Conservation (phyloP, 2,329 filamentous ascomycete genomes). For the Curvularia eragrostidis region DNA sequence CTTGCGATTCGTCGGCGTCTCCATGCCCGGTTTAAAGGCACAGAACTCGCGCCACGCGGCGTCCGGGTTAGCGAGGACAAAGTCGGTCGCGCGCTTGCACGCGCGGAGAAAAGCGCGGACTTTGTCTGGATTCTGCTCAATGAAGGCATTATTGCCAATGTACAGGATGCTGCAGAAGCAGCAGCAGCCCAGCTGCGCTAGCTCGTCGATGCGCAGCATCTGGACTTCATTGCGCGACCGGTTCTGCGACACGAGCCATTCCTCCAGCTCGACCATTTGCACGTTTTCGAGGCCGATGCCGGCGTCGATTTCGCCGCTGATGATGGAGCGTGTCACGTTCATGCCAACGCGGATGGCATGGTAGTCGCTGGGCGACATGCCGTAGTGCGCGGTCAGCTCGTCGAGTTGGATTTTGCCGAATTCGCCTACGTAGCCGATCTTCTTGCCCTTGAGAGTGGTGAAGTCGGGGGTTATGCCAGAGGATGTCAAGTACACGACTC, state of each 20-base stretch:
- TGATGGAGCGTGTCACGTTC: slow-evolving; percentile 81
- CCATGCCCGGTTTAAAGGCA: slow-evolving; percentile 75
- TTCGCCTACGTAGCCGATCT: slow-evolving; percentile 80
- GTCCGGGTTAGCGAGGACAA: slow-evolving; percentile 69
- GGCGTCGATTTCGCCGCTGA: slow-evolving; percentile 73
- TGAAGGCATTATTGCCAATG: slow-evolving; percentile 76
- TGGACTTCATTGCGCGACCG: slow-evolving; percentile 72
- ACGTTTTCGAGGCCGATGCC: slow-evolving; percentile 81
- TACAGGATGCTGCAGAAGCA: slow-evolving; percentile 85
- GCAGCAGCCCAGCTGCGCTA: slow-evolving; percentile 80
- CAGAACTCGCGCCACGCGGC: slow-evolving; percentile 72
- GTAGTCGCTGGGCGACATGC: slow-evolving; percentile 75
- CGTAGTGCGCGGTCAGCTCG: slow-evolving; percentile 78
- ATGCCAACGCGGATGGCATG: slow-evolving; percentile 79
- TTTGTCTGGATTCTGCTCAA: slow-evolving; percentile 70
- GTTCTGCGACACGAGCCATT: slow-evolving; percentile 71
- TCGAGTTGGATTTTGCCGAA: slow-evolving; percentile 85
- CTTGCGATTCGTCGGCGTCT: slow-evolving; percentile 72
- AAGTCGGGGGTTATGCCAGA: slow-evolving; percentile 79
- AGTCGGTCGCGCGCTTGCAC: slow-evolving; percentile 76
- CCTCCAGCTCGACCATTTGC: slow-evolving; percentile 82
- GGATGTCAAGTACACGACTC: slow-evolving; percentile 76
- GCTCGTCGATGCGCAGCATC: slow-evolving; percentile 82
- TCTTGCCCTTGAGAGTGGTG: slow-evolving; percentile 75
- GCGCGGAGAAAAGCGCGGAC: slow-evolving; percentile 73